phyloP scores from a whole-genome alignment of 805 yeast species.

The Candida corydali region DNA sequence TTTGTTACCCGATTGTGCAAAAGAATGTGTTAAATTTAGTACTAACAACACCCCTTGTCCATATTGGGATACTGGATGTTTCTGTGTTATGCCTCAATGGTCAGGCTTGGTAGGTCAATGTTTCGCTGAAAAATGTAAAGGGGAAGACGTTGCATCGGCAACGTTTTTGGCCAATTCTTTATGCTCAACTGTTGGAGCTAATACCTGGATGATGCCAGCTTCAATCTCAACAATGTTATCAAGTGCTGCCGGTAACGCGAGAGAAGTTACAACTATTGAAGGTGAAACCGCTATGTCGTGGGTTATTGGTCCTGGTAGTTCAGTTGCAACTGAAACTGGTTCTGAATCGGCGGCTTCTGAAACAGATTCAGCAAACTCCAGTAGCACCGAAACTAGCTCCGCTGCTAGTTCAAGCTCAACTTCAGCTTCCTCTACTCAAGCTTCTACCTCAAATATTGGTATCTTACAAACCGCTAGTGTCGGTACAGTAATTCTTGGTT shows the following conservation, averaged over 20 bases:
- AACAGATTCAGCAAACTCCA: background rate
- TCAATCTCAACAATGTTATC: constrained; percentile 12
- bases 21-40: constrained; percentile 24
- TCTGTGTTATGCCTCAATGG: constrained; percentile 38
- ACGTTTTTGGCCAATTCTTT: constrained; percentile 23
- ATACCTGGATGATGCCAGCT: constrained; percentile 26
- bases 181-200: constrained; percentile 24
- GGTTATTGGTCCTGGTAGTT: constrained; percentile 10
- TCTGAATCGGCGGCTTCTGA: constrained; percentile 3
- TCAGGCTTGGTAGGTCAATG: constrained; percentile 31
- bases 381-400: constrained; percentile 1
- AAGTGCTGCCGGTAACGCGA: constrained; percentile 25
- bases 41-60: constrained; percentile 47
- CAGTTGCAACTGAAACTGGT: constrained; percentile 5
- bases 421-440: background rate
- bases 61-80: constrained; percentile 40
- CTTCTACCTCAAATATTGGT: constrained; percentile 4
- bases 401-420: background rate
- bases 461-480: constrained; percentile 5
- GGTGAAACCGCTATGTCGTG: constrained; percentile 9
- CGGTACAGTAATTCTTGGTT: constrained; percentile 5
- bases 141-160: constrained; percentile 25
- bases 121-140: constrained; percentile 33
- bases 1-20: constrained; percentile 40
- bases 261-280: constrained; percentile 11